Conservation (phyloP, 1,284 basidiomycete species). For the Pseudozyma tsukubaensis region DNA sequence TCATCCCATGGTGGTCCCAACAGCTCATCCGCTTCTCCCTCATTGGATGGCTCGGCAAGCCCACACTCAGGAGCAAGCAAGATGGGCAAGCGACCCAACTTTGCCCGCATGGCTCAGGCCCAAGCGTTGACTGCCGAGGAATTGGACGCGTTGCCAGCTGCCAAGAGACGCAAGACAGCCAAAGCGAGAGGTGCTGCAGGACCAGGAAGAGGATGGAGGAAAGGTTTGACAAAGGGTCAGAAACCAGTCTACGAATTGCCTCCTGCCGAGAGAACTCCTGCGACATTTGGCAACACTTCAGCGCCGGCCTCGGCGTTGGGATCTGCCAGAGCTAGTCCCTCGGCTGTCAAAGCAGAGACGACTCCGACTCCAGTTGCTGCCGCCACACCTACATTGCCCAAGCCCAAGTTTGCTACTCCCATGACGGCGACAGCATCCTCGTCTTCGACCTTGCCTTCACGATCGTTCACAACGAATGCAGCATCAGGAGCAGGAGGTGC, state of each 20-base stretch:
- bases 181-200: constrained; percentile 66
- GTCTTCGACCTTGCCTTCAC: not conserved
- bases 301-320: too few species aligned
- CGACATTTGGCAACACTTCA: constrained; percentile 40
- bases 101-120: constrained; percentile 28
- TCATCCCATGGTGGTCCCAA: constrained; percentile 12
- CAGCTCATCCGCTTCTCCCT: constrained; percentile 31
- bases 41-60: constrained; percentile 34
- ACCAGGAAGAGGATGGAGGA: constrained; percentile 65
- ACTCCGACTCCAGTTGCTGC: constrained; percentile 13
- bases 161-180: constrained; percentile 63
- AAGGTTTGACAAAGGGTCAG: constrained; percentile 65
- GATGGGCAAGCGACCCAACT: constrained; percentile 17
- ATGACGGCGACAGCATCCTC: not conserved
- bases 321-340: constrained; percentile 17
- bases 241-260: constrained; percentile 64
- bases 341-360: constrained; percentile 20
- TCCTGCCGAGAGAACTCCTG: constrained; percentile 41
- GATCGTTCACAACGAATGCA: not conserved
- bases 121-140: constrained; percentile 58
- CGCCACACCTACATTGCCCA: constrained; percentile 2
- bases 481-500: not conserved
- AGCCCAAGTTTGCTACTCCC: constrained; percentile 12
- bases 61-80: constrained; percentile 20
- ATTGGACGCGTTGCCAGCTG: constrained; percentile 64